These are phyloP conservation scores for Aspergillus felis DNA, from an alignment of 2,329 filamentous ascomycete genomes.

Conservation along the genomic window DNA sequence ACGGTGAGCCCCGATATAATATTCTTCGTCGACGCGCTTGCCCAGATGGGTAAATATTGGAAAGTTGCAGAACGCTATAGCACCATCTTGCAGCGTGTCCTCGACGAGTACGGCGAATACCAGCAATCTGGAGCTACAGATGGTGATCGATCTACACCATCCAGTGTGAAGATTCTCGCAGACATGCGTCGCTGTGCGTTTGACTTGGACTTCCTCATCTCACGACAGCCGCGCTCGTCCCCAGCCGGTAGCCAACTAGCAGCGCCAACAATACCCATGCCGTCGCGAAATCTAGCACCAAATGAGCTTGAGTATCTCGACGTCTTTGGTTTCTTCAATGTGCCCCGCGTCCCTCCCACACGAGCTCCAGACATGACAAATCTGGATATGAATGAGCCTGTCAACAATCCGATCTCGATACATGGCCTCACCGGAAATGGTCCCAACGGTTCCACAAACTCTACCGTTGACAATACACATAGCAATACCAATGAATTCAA, in stretches of 20 bases:
- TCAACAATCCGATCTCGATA: conserved; percentile 35
- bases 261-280: conserved; percentile 28
- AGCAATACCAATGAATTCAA: conserved; percentile 38
- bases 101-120: conserved; percentile 80
- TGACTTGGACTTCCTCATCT: conserved; percentile 85
- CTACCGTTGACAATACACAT: conserved; percentile 18
- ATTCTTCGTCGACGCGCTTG: conserved; percentile 76
- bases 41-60: conserved; percentile 79
- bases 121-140: conserved; percentile 58
- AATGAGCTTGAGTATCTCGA: conserved; percentile 89
- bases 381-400: conserved; percentile 23
- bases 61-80: conserved; percentile 81
- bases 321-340: conserved; percentile 93
- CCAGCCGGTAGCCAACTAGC: conserved; percentile 32
- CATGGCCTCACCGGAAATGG: conserved; percentile 28
- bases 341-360: conserved; percentile 63
- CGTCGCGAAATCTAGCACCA: conserved; percentile 64
- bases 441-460: conserved; percentile 6
- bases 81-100: conserved; percentile 71
- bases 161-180: conserved; percentile 78
- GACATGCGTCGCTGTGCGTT: conserved; percentile 91
- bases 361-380: conserved; percentile 25
- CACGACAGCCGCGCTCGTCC: conserved; percentile 62
- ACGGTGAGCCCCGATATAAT: conserved; percentile 74
- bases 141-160: conserved; percentile 72